A percentile compares a stretch with the other conserved stretches of the same genome.
These are phyloP conservation scores for Clarireedia homoeocarpa DNA, from an alignment of 2,329 filamentous ascomycete genomes.

Conservation along the genomic window DNA sequence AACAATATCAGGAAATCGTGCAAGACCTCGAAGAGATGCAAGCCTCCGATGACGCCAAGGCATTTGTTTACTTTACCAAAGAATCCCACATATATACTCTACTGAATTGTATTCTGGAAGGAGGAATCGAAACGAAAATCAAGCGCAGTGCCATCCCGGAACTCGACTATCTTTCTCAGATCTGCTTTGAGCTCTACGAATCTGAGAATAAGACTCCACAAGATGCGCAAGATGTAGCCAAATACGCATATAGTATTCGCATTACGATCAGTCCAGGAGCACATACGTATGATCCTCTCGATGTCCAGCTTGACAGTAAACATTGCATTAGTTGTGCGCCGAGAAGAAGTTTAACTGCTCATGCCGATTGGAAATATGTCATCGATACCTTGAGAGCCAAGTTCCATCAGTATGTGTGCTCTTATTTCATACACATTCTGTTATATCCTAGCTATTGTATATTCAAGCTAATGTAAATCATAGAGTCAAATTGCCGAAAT, in stretches of 20 bases:
- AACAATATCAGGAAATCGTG: constrained; percentile 69
- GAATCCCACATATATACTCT: constrained; percentile 98
- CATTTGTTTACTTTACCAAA: constrained; percentile 98
- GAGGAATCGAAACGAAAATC: constrained; percentile 95
- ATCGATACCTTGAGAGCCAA: constrained; percentile 91
- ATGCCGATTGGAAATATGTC: constrained; percentile 94
- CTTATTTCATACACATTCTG: background rate
- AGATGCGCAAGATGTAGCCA: constrained; percentile 24
- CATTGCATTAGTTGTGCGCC: constrained; percentile 94
- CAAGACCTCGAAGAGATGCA: constrained; percentile 96
- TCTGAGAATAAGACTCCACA: constrained; percentile 56
- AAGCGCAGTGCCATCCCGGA: constrained; percentile 91
- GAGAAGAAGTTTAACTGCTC: constrained; percentile 79
- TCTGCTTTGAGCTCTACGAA: constrained; percentile 97
- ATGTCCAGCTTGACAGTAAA: constrained; percentile 91
- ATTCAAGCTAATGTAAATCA: constrained; percentile 9
- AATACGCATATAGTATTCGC: constrained; percentile 87
- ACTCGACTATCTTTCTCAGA: constrained; percentile 93
- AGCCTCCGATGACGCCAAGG: constrained; percentile 86
- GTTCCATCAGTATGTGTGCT: constrained; percentile 70
- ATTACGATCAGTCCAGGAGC: constrained; percentile 95
- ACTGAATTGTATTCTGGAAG: constrained; percentile 94
- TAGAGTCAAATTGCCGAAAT: constrained; percentile 31
- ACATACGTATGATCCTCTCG: constrained; percentile 91
- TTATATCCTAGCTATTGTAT: background rate